Evolutionary conservation across 2,329 filamentous ascomycete species (phyloP), one percentile per base, ranked within the genome.

Genomic region (Trichophyton verrucosum): DNA sequence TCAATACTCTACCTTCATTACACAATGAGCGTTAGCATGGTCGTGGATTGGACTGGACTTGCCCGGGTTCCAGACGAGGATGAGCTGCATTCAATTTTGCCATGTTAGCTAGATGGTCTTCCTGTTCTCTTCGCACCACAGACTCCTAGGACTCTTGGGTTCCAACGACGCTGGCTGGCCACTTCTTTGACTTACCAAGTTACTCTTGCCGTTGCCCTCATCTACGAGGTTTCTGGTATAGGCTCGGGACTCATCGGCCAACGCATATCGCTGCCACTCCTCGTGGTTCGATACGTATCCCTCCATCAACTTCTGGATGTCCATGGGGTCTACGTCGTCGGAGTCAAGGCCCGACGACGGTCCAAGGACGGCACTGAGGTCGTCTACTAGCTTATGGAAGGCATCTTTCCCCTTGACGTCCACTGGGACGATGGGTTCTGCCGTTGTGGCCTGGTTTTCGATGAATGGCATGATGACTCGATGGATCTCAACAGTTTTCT

Each of bases 181-280:
- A 61, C 8, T 60, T n/a, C 11, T 30, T 30, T 49, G 59, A 74
- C 82, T 70, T 75, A 88, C 85, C 71, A 89, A 72, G 68, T 89
- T 89, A 69, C 84, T 86, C 73, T 88, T 89, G 62, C 85, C 90
- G 67, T 96, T 96, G 2, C 91, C 89, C 70, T 91, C 87, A 69
- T 95, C 89, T 51, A 96, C 90, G 3, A 96, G 81, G 70, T 96
- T 96, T 60, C 91, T 79, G 11, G 91, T 96, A 73, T 96, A 96
- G 1, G 82, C 81, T 67, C 85, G 80, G 64, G 79, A 84, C 17
- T 76, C 67, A 68, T 95, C 87, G n/a, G 81, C 81, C 67, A 92
- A 81, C 30, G 88, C 88, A 74, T 89, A 96, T 64, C 78, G 80
- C 59, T 76, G 71, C 91, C 91, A 96, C 60, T 91, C 86, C 27